These are phyloP conservation scores for Malus hybrid DNA, from an alignment of 331 rosid species.

Conservation along the genomic window DNA sequence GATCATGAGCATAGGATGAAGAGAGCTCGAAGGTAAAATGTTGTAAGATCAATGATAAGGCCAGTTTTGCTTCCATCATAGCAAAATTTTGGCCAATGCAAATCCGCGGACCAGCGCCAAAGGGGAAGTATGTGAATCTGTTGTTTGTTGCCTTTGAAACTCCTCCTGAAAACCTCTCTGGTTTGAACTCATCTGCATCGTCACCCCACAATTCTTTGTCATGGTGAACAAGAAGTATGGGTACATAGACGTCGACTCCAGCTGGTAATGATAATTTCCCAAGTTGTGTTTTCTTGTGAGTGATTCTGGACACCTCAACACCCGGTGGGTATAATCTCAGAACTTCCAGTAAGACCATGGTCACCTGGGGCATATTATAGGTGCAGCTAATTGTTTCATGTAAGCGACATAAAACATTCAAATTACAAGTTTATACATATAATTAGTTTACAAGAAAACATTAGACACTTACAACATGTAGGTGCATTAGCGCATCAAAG, in stretches of 20 bases:
- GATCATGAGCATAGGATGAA: no score
- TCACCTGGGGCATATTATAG: conserved; percentile 1
- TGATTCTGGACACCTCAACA: not conserved
- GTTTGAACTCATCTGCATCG: conserved; percentile 42
- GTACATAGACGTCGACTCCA: not conserved
- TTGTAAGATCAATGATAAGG: conserved; percentile 19
- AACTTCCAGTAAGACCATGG: conserved; percentile 23
- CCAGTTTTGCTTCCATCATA: conserved; percentile 33
- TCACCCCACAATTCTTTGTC: conserved; percentile 43
- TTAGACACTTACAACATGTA: conserved; percentile 14
- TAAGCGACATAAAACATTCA: no score
- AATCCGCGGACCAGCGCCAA: no score
- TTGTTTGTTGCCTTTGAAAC: conserved; percentile 18
- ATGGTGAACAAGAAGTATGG: conserved; percentile 18
- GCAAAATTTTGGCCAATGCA: conserved; percentile 20
- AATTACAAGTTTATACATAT: no score
- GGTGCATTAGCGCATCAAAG: conserved; percentile 14
- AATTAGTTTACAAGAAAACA: no score
- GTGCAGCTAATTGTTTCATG: no score
- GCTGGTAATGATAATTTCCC: conserved; percentile 3
- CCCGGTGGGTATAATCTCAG: conserved; percentile 21
- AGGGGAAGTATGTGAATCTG: no score
- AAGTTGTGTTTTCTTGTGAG: conserved; percentile 6
- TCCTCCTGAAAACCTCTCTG: conserved; percentile 41
- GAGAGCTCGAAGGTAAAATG: not conserved